Conservation (phyloP, 805 yeast genomes). For the Metschnikowia vanudenii region DNA sequence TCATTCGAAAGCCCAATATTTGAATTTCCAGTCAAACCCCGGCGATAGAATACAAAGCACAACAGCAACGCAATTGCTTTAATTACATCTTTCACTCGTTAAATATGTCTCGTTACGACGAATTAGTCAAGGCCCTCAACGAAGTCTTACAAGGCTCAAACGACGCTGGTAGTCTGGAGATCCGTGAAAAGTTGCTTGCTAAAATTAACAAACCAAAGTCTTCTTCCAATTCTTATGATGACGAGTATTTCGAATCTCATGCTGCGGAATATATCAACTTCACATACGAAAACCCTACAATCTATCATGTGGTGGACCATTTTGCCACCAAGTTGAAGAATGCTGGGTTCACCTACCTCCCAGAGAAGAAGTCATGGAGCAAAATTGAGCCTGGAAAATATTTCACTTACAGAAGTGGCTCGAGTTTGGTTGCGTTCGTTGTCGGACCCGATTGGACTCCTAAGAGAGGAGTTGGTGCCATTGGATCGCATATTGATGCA, state of each 20-base stretch:
- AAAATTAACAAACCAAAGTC: slow-evolving; percentile 7
- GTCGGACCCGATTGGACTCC: slow-evolving; percentile 68
- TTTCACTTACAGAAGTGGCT: slow-evolving; percentile 67
- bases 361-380: slow-evolving; percentile 62
- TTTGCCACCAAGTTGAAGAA: slow-evolving; percentile 48
- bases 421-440: slow-evolving; percentile 66
- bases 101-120: slow-evolving; percentile 14
- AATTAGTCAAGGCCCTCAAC: slow-evolving; percentile 15
- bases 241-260: slow-evolving; percentile 23
- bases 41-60: background rate
- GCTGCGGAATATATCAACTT: slow-evolving; percentile 63
- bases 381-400: slow-evolving; percentile 51
- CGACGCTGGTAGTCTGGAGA: slow-evolving; percentile 7
- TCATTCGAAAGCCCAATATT: background rate
- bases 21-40: too few species aligned
- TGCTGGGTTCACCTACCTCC: slow-evolving; percentile 62
- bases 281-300: slow-evolving; percentile 71
- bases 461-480: slow-evolving; percentile 62
- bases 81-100: background rate
- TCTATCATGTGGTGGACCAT: slow-evolving; percentile 63
- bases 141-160: slow-evolving; percentile 12
- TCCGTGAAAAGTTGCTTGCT: slow-evolving; percentile 12
- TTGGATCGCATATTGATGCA: slow-evolving; percentile 78
- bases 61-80: background rate
- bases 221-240: slow-evolving; percentile 13